Base-by-base conservation (phyloP, 139 green algal genomes). In the Ostreobium quekettii region DNA sequence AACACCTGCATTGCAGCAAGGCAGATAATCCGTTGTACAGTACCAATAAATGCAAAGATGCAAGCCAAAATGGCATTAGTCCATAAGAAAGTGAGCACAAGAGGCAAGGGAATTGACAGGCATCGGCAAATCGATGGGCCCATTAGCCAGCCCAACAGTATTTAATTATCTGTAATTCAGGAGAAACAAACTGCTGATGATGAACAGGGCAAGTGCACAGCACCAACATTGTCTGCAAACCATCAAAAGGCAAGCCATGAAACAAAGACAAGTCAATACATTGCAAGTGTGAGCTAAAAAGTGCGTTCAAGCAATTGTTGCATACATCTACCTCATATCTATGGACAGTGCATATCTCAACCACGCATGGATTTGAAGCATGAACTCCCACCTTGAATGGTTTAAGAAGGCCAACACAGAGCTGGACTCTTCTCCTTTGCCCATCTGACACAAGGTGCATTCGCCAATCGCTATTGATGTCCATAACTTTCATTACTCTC, bases 371-470 rank as follows among this genome's bases (percentile, higher is more conserved):
- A 53, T 19, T 53, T 19, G 42, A 26, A 11, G 42, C 15, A 26
- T 19, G 42, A 53, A 53, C 42, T 53, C 15, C 42, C 48, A 97
- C 86, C 80, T 92, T 82, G 78, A 94, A 94, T 2, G 86, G 85
- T 60, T 84, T 81, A 8, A 95, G 73, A 62, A 97, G 78, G 1
- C 91, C 90, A 62, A 96, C 83, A 60, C 80, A 89, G 35, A 98
- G 90, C 78, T 97, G 92, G 68, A 97, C 91, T 1, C 91, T 75
- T 24, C 91, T 72, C 39, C 92, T 74, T 80, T 97, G 92, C 1
- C 92, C 92, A 64, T 97, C 92, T 8, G 86, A 95, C 42, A 96
- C 87, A 3, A 76, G 75, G 72, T 87, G 81, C 82, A 88, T 85
- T 66, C 82, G 81, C 89, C 91, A 97, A 4, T 78, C 47, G 2